Conservation (phyloP, 805 yeast genomes). For the Candida orba region DNA sequence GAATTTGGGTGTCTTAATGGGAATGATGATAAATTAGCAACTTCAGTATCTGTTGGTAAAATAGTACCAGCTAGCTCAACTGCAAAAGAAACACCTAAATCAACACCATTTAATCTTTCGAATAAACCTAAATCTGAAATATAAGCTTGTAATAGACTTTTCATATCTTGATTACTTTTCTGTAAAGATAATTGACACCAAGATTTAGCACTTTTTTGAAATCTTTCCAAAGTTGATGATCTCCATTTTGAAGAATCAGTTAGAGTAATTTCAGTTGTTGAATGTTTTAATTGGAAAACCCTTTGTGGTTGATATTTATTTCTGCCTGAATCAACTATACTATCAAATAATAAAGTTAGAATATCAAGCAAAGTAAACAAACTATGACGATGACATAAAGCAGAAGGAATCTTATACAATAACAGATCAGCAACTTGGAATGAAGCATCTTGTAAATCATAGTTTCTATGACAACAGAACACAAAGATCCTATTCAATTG, state of each 20-base stretch:
- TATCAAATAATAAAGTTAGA: constrained; percentile 66
- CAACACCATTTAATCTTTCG: constrained; percentile 38
- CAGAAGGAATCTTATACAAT: constrained; percentile 61
- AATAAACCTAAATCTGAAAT: constrained; percentile 40
- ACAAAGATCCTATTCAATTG: constrained; percentile 66
- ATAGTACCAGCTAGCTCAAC: constrained; percentile 77
- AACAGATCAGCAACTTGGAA: constrained; percentile 67
- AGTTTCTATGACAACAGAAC: constrained; percentile 71
- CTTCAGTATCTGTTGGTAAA: constrained; percentile 58
- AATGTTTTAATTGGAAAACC: constrained; percentile 42
- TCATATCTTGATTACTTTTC: constrained; percentile 65
- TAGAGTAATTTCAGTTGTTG: constrained; percentile 37
- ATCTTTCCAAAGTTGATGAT: constrained; percentile 49
- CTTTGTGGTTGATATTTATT: constrained; percentile 83
- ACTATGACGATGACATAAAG: constrained; percentile 67
- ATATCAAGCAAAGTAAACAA: constrained; percentile 78
- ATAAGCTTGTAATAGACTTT: constrained; percentile 72
- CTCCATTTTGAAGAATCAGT: constrained; percentile 80
- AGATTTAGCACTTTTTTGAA: constrained; percentile 49
- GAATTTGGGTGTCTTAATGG: constrained; percentile 41
- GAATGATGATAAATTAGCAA: constrained; percentile 38
- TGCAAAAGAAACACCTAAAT: constrained; percentile 86
- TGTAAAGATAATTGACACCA: constrained; percentile 62
- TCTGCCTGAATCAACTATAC: constrained; percentile 76
- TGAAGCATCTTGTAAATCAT: constrained; percentile 71